Evolutionary conservation across 768 basidiomycete genomes (phyloP).

Genomic region (Lentinula edodes): DNA sequence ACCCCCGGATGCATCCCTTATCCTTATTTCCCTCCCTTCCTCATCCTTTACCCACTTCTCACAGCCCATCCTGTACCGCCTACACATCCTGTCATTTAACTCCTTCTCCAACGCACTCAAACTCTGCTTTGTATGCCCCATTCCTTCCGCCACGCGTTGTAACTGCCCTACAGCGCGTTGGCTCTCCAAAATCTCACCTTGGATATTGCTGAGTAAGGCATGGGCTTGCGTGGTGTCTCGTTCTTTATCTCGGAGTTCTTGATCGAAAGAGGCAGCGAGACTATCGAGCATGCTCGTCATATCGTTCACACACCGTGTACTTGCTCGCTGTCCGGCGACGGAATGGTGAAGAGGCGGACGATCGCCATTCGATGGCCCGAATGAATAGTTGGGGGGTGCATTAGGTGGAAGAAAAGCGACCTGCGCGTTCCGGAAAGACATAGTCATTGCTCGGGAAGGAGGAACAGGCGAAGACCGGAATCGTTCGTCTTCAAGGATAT

Average conservation of each 20-base stretch:
- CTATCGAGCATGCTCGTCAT: constrained; percentile 83
- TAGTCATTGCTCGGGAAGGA: constrained; percentile 54
- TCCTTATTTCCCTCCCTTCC: constrained; percentile 65
- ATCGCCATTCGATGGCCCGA: constrained; percentile 50
- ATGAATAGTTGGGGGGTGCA: constrained; percentile 34
- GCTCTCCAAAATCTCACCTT: constrained; percentile 85
- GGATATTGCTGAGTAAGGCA: constrained; percentile 78
- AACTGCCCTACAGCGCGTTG: constrained; percentile 71
- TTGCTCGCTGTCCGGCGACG: constrained; percentile 77
- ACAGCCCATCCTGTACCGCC: constrained; percentile 81
- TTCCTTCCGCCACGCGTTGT: constrained; percentile 58
- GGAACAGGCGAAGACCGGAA: constrained; percentile 89
- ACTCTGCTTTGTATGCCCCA: constrained; percentile 52
- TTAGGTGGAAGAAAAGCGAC: constrained; percentile 47
- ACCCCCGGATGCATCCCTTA: constrained; percentile 60
- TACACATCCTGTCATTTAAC: constrained; percentile 71
- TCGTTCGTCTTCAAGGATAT: constrained; percentile 96
- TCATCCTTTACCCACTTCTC: constrained; percentile 91
- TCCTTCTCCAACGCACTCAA: constrained; percentile 61
- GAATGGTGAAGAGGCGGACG: constrained; percentile 81
- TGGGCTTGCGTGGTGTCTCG: constrained; percentile 88
- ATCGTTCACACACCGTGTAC: constrained; percentile 79
- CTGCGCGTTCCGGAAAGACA: constrained; percentile 73
- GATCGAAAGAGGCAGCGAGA: constrained; percentile 85
- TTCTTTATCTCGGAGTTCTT: constrained; percentile 88